These are phyloP conservation scores for Yamadazyma phyllophila DNA, from an alignment of 805 yeast species.

Conservation along the genomic window DNA sequence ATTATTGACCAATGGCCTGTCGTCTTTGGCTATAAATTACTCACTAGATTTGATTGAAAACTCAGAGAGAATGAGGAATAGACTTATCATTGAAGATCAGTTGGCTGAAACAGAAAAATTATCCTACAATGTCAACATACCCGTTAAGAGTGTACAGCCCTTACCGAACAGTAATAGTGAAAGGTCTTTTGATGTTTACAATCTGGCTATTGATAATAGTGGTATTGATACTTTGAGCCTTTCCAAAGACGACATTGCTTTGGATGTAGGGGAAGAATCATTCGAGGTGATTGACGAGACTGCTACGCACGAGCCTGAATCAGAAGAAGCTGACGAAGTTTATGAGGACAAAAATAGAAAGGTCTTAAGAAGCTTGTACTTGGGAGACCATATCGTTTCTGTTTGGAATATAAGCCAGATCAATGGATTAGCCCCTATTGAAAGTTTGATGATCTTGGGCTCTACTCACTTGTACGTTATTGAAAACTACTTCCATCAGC, in stretches of 20 bases:
- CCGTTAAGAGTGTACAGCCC: slow-evolving; percentile 20
- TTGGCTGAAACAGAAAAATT: slow-evolving; percentile 43
- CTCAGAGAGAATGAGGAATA: slow-evolving; percentile 60
- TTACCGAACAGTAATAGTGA: slow-evolving; percentile 1
- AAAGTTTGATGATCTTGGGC: slow-evolving; percentile 74
- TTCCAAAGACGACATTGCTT: slow-evolving; percentile 14
- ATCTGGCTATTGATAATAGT: slow-evolving; percentile 16
- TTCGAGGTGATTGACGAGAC: slow-evolving; percentile 47
- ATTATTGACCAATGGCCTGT: slow-evolving; percentile 21
- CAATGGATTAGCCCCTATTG: slow-evolving; percentile 72
- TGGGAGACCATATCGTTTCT: slow-evolving; percentile 68
- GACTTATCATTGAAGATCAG: slow-evolving; percentile 56
- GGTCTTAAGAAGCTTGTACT: slow-evolving; percentile 63
- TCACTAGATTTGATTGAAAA: slow-evolving; percentile 69
- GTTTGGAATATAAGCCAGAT: slow-evolving; percentile 76
- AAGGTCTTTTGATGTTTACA: slow-evolving; percentile 18
- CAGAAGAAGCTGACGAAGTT: slow-evolving; percentile 27
- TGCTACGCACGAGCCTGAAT: slow-evolving; percentile 13
- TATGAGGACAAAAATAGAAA: slow-evolving; percentile 73
- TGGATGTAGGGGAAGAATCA: slow-evolving; percentile 20
- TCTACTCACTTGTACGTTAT: slow-evolving; percentile 62
- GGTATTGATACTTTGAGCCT: slow-evolving; percentile 29
- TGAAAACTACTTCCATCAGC: slow-evolving; percentile 62
- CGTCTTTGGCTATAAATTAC: slow-evolving; percentile 30
- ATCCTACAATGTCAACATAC: slow-evolving; percentile 40